A percentile compares a stretch with the other conserved stretches of the same genome.
Evolutionary conservation across 2,329 filamentous ascomycete genomes (phyloP).

Genomic region (Fusarium nelsonii): DNA sequence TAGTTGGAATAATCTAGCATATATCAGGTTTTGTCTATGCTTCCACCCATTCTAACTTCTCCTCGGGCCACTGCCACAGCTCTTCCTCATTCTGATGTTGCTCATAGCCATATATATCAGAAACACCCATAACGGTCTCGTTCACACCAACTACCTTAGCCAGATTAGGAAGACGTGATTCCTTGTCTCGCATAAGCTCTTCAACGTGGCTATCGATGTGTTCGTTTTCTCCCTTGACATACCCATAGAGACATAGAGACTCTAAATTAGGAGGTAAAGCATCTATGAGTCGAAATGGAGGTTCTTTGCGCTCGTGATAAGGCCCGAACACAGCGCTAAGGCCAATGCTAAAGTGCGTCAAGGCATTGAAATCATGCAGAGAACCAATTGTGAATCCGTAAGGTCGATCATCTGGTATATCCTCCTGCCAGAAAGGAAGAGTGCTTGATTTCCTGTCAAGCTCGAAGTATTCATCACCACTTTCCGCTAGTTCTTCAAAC

Average conservation of each 20-base stretch:
- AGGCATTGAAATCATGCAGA: neutral
- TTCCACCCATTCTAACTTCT: neutral
- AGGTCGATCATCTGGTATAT: neutral
- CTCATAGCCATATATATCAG: neutral
- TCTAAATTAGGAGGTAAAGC: conserved; percentile 4
- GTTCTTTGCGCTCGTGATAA: neutral
- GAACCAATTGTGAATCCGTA: neutral
- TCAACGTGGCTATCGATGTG: conserved; percentile 12
- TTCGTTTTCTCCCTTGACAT: conserved; percentile 2
- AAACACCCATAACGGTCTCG: conserved; percentile 1
- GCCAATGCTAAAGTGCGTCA: neutral
- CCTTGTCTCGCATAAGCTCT: conserved; percentile 14
- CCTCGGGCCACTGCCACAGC: conserved; percentile 3
- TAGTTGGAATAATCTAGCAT: neutral
- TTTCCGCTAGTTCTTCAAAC: neutral
- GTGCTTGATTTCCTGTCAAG: neutral
- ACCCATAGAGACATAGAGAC: conserved; percentile 18
- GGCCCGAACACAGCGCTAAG: neutral
- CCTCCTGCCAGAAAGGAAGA: neutral
- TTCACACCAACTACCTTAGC: conserved; percentile 9
- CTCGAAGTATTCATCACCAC: neutral
- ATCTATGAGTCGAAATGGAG: neutral
- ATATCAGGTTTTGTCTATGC: neutral
- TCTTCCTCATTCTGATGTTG: neutral
- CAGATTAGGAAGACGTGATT: neutral